Percentiles rank a stretch among this genome's conserved stretches.
phyloP scores from a whole-genome alignment of 768 basidiomycete species.

The Kwoniella shandongensis region DNA sequence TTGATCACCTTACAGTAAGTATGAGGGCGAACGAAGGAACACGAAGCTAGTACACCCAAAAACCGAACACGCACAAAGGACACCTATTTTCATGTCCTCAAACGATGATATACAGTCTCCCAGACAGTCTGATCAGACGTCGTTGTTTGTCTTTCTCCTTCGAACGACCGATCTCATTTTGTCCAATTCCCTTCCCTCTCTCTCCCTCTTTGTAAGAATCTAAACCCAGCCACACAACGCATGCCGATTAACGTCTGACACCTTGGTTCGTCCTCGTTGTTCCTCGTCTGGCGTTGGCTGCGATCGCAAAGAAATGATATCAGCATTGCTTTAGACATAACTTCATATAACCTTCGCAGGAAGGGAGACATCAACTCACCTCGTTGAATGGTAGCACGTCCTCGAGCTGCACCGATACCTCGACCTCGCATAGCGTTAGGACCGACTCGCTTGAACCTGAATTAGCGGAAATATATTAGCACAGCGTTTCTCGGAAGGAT shows the following conservation, averaged over 20 bases:
- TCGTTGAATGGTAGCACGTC: slow-evolving; percentile 96
- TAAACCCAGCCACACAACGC: slow-evolving; percentile 12
- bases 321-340: too few relatives aligned
- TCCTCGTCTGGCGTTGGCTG: slow-evolving; percentile 48
- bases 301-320: not conserved
- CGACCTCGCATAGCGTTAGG: slow-evolving; percentile 98
- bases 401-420: slow-evolving; percentile 98
- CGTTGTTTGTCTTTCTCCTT: too few relatives aligned
- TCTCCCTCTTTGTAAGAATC: too few relatives aligned
- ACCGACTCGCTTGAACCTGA: slow-evolving; percentile 97
- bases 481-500: not conserved
- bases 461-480: slow-evolving; percentile 3
- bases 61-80: too few relatives aligned
- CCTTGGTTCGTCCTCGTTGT: slow-evolving; percentile 50
- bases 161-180: not conserved
- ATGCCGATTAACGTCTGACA: slow-evolving; percentile 39
- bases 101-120: not conserved
- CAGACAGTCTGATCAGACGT: not conserved
- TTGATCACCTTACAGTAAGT: too few relatives aligned
- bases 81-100: slow-evolving; percentile 1
- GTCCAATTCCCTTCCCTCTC: slow-evolving; percentile 2
- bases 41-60: too few relatives aligned
- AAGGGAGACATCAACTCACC: too few relatives aligned
- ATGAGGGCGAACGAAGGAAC: too few relatives aligned
- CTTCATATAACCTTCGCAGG: too few relatives aligned